A percentile compares a stretch with the other conserved stretches of the same genome.
phyloP scores from a whole-genome alignment of 179 eudicot genomes.

The Beta macrorhiza region DNA sequence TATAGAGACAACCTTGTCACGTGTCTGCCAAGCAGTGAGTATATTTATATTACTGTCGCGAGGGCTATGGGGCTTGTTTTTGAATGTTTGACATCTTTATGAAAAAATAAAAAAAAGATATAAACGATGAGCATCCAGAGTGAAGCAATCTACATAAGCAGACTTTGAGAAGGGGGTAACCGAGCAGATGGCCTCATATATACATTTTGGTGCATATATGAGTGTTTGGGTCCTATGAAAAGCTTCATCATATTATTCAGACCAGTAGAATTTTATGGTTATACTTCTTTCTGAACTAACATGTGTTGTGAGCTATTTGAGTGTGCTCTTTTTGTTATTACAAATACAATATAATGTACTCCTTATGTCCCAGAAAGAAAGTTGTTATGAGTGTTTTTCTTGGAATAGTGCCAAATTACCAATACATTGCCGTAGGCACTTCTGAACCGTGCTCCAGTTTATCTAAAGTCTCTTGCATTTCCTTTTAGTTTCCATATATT shows the following conservation, averaged over 20 bases:
- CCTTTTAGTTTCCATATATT: not conserved
- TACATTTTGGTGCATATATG: not conserved
- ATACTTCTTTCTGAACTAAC: not conserved
- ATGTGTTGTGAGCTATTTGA: not conserved
- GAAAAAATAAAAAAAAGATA: not conserved
- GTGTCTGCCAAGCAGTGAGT: conserved; percentile 85
- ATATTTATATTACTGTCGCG: not conserved
- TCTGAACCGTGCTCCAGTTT: not conserved
- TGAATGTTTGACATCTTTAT: not conserved
- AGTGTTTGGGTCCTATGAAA: not conserved
- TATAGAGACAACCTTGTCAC: conserved; percentile 80
- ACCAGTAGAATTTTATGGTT: not conserved
- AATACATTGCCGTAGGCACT: not conserved
- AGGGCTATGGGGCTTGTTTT: not conserved
- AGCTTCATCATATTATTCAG: not conserved
- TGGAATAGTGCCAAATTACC: not conserved
- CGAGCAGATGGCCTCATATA: not conserved
- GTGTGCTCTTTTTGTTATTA: not conserved
- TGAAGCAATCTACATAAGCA: not conserved
- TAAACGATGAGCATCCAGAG: not conserved
- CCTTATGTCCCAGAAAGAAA: not conserved
- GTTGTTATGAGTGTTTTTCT: not conserved
- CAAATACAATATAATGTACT: not conserved
- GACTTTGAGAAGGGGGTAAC: not conserved
- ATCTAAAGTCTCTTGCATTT: not conserved